These are phyloP conservation scores for Monosporascus sp. DNA, from an alignment of 2,329 filamentous ascomycete genomes.

Conservation along the genomic window DNA sequence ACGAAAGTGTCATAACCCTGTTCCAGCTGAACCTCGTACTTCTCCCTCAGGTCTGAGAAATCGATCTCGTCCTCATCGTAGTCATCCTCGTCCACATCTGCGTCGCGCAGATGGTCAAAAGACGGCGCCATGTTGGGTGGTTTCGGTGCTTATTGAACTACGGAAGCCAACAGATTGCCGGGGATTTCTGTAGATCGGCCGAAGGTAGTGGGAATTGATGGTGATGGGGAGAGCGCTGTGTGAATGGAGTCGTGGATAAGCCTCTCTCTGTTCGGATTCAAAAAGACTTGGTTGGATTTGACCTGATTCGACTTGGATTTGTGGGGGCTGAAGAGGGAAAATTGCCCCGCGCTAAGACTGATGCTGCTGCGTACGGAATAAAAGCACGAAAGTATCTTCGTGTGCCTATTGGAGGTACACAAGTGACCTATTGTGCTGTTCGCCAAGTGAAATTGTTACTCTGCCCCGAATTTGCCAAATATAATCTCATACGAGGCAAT, in stretches of 20 bases:
- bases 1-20: slow-evolving; percentile 96
- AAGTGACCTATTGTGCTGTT: too few species aligned
- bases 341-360: slow-evolving; percentile 1
- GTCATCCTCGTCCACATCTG: slow-evolving; percentile 79
- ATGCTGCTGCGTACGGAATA: too few species aligned
- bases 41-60: slow-evolving; percentile 87
- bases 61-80: slow-evolving; percentile 92
- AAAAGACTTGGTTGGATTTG: neutral
- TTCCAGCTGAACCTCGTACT: slow-evolving; percentile 93
- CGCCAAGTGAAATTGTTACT: too few species aligned
- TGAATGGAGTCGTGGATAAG: neutral
- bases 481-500: too few species aligned
- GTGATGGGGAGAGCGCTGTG: neutral
- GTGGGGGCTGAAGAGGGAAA: slow-evolving; percentile 2
- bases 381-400: too few species aligned
- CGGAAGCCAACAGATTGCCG: neutral
- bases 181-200: neutral
- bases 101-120: slow-evolving; percentile 88
- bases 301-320: neutral
- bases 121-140: slow-evolving; percentile 76
- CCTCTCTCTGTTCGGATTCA: neutral
- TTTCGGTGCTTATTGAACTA: neutral
- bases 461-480: too few species aligned
- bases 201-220: neutral
- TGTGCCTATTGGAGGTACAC: too few species aligned